Conservation (phyloP, 495 filamentous ascomycete species). For the Pyrenopolyporus hunteri region DNA sequence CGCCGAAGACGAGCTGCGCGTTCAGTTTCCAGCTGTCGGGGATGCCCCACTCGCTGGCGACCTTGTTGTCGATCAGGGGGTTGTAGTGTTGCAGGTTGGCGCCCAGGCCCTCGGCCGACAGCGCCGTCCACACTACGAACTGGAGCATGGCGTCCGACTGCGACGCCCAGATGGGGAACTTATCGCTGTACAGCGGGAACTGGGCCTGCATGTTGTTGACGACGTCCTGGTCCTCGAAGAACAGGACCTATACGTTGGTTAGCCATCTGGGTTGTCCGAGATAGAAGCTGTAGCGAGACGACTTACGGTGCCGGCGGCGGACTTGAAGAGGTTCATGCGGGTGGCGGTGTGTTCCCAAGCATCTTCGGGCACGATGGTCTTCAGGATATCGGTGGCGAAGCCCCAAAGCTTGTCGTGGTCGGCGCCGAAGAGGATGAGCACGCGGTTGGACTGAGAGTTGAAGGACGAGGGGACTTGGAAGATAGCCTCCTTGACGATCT, state of each 20-base stretch:
- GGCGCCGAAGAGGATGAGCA: conserved; percentile 64
- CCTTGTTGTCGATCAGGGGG: conserved; percentile 66
- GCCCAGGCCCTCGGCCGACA: conserved; percentile 73
- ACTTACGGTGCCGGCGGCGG: conserved; percentile 62
- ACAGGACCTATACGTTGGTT: conserved; percentile 56
- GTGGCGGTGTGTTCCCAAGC: conserved; percentile 54
- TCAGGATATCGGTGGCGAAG: conserved; percentile 58
- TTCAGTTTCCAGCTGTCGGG: conserved; percentile 65
- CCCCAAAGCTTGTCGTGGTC: conserved; percentile 73
- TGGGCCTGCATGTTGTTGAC: conserved; percentile 59
- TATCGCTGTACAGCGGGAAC: conserved; percentile 63
- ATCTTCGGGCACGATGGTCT: conserved; percentile 62
- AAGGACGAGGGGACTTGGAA: conserved; percentile 64
- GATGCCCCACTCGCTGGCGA: conserved; percentile 62
- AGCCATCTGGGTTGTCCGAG: background rate
- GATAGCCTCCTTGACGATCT: conserved; percentile 60
- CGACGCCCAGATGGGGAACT: conserved; percentile 65
- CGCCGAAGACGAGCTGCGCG: conserved; percentile 69
- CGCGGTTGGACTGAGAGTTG: conserved; percentile 70
- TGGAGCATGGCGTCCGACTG: conserved; percentile 73
- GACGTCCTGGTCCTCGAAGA: conserved; percentile 65
- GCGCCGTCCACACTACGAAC: conserved; percentile 67
- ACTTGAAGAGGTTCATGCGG: conserved; percentile 59
- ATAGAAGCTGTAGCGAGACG: background rate
- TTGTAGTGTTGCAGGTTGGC: conserved; percentile 80